A percentile compares a stretch with the other conserved stretches of the same genome.
phyloP scores from a whole-genome alignment of 768 basidiomycete species.

The Russula lepida region DNA sequence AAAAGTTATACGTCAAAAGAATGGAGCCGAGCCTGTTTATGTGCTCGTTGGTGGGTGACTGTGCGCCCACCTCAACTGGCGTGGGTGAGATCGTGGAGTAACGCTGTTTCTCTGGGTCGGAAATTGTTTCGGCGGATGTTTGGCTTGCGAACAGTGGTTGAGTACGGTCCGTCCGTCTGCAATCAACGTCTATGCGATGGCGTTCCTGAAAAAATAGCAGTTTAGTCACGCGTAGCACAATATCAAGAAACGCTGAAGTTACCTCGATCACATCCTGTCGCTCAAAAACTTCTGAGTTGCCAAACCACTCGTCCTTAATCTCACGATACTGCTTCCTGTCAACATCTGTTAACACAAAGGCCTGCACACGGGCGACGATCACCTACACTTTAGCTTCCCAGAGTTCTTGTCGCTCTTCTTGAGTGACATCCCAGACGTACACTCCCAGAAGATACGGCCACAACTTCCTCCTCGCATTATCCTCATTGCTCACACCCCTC shows the following conservation, averaged over 20 bases:
- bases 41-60: slow-evolving; percentile 85
- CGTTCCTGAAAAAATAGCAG: slow-evolving; percentile 48
- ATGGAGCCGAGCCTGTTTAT: slow-evolving; percentile 82
- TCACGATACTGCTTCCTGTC: slow-evolving; percentile 58
- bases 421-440: slow-evolving; percentile 66
- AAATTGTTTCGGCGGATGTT: slow-evolving; percentile 33
- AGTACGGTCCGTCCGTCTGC: slow-evolving; percentile 90
- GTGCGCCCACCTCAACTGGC: slow-evolving; percentile 68
- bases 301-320: slow-evolving; percentile 76
- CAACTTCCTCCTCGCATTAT: slow-evolving; percentile 54
- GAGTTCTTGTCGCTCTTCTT: slow-evolving; percentile 46
- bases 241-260: slow-evolving; percentile 26
- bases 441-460: slow-evolving; percentile 93
- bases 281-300: slow-evolving; percentile 72
- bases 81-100: slow-evolving; percentile 72
- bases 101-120: slow-evolving; percentile 52
- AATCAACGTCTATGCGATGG: slow-evolving; percentile 95
- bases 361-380: not conserved
- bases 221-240: not conserved
- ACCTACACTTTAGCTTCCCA: slow-evolving; percentile 61
- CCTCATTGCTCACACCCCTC: slow-evolving; percentile 52
- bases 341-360: slow-evolving; percentile 1
- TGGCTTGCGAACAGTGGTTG: slow-evolving; percentile 72
- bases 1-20: slow-evolving; percentile 85
- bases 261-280: slow-evolving; percentile 78